These are phyloP conservation scores for Nosema muscidifuracis DNA, from an alignment of 371 early-diverging fungal genomes.

Conservation along the genomic window DNA sequence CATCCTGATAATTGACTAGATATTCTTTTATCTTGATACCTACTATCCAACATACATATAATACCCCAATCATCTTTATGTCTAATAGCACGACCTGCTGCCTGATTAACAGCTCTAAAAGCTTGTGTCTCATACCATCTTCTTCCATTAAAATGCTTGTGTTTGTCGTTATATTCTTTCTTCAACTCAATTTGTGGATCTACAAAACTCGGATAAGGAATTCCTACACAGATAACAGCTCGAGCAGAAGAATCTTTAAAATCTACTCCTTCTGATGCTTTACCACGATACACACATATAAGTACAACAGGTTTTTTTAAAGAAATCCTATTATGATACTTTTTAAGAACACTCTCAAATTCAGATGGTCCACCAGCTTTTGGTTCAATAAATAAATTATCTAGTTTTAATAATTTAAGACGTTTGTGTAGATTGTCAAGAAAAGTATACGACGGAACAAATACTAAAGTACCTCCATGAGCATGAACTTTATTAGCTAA, in stretches of 20 bases:
- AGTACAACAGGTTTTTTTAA: slow-evolving; percentile 65
- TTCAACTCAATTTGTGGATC: slow-evolving; percentile 68
- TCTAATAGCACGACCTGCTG: slow-evolving; percentile 80
- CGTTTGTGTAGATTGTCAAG: slow-evolving; percentile 58
- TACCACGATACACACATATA: slow-evolving; percentile 72
- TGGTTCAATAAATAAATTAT: slow-evolving; percentile 43
- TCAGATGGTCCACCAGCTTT: slow-evolving; percentile 24
- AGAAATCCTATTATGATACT: slow-evolving; percentile 55
- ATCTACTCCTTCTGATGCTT: slow-evolving; percentile 84
- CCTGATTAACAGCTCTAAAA: slow-evolving; percentile 81
- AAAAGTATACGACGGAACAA: slow-evolving; percentile 66
- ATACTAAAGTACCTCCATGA: slow-evolving; percentile 66
- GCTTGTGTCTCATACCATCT: slow-evolving; percentile 80
- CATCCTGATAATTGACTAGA: slow-evolving; percentile 68
- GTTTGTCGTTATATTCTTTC: slow-evolving; percentile 65
- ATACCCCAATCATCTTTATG: slow-evolving; percentile 72
- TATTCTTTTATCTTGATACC: slow-evolving; percentile 65
- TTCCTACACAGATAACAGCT: slow-evolving; percentile 78
- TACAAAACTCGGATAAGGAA: slow-evolving; percentile 72
- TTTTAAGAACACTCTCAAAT: slow-evolving; percentile 65
- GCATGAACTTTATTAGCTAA: slow-evolving; percentile 39
- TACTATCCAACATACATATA: slow-evolving; percentile 68
- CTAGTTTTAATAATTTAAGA: slow-evolving; percentile 50
- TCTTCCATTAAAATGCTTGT: slow-evolving; percentile 62
- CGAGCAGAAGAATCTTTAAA: slow-evolving; percentile 77